These are phyloP conservation scores for Sordariomycetes sp. DNA, from an alignment of 2,329 filamentous ascomycete genomes.

Conservation along the genomic window DNA sequence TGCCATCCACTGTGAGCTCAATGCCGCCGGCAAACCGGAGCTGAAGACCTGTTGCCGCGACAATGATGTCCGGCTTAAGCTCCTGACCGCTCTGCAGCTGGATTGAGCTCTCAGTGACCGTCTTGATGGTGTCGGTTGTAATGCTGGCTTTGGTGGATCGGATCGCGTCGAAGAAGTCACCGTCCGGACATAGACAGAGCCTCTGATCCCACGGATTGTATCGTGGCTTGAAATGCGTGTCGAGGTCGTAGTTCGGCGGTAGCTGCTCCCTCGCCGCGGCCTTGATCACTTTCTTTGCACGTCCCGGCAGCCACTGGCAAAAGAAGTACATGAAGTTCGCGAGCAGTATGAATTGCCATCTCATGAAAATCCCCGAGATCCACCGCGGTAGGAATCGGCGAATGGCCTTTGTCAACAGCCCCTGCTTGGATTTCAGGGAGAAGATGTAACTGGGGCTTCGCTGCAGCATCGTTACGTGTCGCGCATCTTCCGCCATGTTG, in stretches of 20 bases:
- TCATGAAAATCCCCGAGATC: slow-evolving; percentile 34
- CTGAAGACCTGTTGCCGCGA: slow-evolving; percentile 60
- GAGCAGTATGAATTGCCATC: slow-evolving; percentile 16
- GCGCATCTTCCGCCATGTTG: slow-evolving; percentile 53
- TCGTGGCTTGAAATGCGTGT: slow-evolving; percentile 54
- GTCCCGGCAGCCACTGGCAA: slow-evolving; percentile 26
- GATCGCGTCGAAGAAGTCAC: slow-evolving; percentile 42
- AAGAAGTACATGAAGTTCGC: slow-evolving; percentile 19
- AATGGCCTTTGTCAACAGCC: slow-evolving; percentile 15
- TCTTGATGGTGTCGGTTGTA: slow-evolving; percentile 43
- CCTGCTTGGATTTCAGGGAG: slow-evolving; percentile 30
- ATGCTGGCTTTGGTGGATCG: slow-evolving; percentile 32
- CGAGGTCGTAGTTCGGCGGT: slow-evolving; percentile 31
- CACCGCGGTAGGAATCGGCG: slow-evolving; percentile 34
- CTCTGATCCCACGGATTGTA: slow-evolving; percentile 68
- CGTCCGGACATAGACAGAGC: slow-evolving; percentile 55
- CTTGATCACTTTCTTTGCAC: slow-evolving; percentile 26
- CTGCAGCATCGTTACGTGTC: slow-evolving; percentile 69
- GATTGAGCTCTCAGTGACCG: slow-evolving; percentile 38
- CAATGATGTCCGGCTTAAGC: slow-evolving; percentile 55
- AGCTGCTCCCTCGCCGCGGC: slow-evolving; percentile 35
- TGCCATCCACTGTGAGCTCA: slow-evolving; percentile 42
- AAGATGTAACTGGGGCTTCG: slow-evolving; percentile 66
- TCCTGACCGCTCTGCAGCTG: slow-evolving; percentile 34
- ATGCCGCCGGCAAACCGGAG: slow-evolving; percentile 47